A percentile compares a stretch with the other conserved stretches of the same genome.
Conservation (phyloP, 1,284 basidiomycete genomes). For the Vanrija sp. region DNA sequence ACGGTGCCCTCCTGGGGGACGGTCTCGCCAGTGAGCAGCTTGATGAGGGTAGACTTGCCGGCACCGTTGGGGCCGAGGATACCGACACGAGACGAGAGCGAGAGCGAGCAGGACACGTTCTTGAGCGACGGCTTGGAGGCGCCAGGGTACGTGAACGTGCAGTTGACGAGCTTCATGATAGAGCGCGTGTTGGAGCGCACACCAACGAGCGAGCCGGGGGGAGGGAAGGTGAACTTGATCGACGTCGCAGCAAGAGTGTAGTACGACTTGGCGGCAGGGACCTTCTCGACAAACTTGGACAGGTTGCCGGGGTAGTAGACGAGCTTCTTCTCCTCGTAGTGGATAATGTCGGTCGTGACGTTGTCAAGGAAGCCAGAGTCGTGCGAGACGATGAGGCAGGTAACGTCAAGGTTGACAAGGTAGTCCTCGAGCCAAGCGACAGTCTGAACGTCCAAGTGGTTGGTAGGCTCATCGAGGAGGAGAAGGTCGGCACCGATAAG, state of each 20-base stretch:
- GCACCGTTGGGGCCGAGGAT: constrained; percentile 95
- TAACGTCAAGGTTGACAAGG: constrained; percentile 75
- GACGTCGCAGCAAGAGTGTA: constrained; percentile 93
- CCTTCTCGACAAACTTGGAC: constrained; percentile 82
- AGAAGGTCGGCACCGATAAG: constrained; percentile 98
- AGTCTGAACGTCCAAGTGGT: constrained; percentile 77
- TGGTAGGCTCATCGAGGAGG: constrained; percentile 91
- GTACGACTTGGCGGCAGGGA: constrained; percentile 94
- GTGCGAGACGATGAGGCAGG: constrained; percentile 94
- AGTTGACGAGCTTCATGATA: constrained; percentile 88
- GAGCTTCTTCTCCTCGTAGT: constrained; percentile 96
- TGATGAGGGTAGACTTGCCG: constrained; percentile 98
- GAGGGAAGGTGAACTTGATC: constrained; percentile 94
- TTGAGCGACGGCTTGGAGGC: constrained; percentile 73
- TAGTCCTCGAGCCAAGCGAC: constrained; percentile 94
- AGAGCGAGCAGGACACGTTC: constrained; percentile 88
- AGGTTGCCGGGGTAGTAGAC: constrained; percentile 95
- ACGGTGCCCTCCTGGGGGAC: constrained; percentile 88
- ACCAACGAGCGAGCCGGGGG: constrained; percentile 94
- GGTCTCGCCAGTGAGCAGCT: constrained; percentile 95
- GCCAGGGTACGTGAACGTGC: constrained; percentile 94
- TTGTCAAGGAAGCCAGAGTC: constrained; percentile 97
- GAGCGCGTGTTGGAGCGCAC: constrained; percentile 95
- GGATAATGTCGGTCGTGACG: constrained; percentile 93
- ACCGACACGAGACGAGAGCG: constrained; percentile 87